These are phyloP conservation scores for Trichophyton rubrum DNA, from an alignment of 2,329 filamentous ascomycete species.

Conservation along the genomic window DNA sequence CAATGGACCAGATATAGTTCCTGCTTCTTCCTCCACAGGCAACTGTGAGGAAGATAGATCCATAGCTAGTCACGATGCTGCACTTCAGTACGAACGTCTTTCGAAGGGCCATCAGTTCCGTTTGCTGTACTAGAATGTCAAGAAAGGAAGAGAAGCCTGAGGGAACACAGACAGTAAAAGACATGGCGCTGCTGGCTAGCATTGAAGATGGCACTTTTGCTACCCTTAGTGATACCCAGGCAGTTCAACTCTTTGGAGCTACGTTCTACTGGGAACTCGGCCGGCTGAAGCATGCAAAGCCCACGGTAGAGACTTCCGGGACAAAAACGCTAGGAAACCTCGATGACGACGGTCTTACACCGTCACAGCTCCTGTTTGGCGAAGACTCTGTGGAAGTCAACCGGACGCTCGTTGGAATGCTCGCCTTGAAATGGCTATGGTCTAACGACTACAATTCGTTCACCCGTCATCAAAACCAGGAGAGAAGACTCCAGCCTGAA, in stretches of 20 bases:
- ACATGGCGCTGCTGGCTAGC: slow-evolving; percentile 1
- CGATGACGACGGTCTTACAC: neutral
- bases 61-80: neutral
- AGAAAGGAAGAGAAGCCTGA: neutral
- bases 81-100: neutral
- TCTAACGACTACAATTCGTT: slow-evolving; percentile 25
- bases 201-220: neutral
- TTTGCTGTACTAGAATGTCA: neutral
- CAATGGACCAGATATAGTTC: neutral
- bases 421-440: slow-evolving; percentile 28
- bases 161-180: neutral
- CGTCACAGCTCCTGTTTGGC: slow-evolving; percentile 22
- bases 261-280: neutral
- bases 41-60: neutral
- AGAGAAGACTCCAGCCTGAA: neutral
- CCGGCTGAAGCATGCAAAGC: neutral
- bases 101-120: neutral
- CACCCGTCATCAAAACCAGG: slow-evolving; percentile 11
- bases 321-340: neutral
- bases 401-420: slow-evolving; percentile 27
- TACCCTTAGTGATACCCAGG: neutral
- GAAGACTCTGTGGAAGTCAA: slow-evolving; percentile 28
- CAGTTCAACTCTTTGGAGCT: neutral
- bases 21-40: neutral
- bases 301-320: neutral